These are phyloP conservation scores for Globisporangium paddicum DNA, from an alignment of 352 stramenopile genomes.

Conservation along the genomic window DNA sequence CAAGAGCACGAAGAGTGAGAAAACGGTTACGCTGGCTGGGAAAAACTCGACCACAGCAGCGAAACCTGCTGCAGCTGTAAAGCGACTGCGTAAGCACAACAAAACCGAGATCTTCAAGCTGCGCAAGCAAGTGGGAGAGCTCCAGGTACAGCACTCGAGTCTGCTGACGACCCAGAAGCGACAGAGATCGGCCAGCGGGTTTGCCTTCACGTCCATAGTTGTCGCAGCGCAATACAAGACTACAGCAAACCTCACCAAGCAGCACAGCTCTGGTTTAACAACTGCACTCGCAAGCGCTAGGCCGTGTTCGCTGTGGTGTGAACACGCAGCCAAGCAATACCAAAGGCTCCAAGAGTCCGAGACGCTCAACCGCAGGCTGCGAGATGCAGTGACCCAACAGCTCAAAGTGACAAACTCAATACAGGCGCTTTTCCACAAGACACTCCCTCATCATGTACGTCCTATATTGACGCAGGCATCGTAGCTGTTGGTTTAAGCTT, in stretches of 20 bases:
- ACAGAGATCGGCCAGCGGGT: neutral
- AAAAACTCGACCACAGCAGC: too few species aligned
- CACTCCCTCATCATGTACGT: neutral
- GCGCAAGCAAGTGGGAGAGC: constrained; percentile 2
- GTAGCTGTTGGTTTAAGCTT: neutral
- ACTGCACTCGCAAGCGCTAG: neutral
- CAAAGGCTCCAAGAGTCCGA: constrained; percentile 33
- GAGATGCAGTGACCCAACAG: constrained; percentile 30
- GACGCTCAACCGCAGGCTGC: constrained; percentile 37
- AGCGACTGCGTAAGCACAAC: constrained; percentile 2
- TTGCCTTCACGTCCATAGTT: too few species aligned
- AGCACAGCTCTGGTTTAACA: neutral
- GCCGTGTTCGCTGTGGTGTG: constrained; percentile 29
- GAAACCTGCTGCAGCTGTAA: neutral
- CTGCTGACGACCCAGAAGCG: neutral
- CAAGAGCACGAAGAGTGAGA: too few species aligned
- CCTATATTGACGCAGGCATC: neutral
- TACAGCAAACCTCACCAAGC: neutral
- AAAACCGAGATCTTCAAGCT: constrained; percentile 6
- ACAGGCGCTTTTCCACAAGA: neutral
- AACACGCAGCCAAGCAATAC: constrained; percentile 35
- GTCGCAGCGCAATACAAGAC: neutral
- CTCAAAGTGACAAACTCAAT: constrained; percentile 36
- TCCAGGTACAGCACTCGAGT: neutral
- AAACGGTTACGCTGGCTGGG: too few species aligned